Conservation (phyloP, 2,329 filamentous ascomycete genomes). For the Sporothrix brunneoviolacea region DNA sequence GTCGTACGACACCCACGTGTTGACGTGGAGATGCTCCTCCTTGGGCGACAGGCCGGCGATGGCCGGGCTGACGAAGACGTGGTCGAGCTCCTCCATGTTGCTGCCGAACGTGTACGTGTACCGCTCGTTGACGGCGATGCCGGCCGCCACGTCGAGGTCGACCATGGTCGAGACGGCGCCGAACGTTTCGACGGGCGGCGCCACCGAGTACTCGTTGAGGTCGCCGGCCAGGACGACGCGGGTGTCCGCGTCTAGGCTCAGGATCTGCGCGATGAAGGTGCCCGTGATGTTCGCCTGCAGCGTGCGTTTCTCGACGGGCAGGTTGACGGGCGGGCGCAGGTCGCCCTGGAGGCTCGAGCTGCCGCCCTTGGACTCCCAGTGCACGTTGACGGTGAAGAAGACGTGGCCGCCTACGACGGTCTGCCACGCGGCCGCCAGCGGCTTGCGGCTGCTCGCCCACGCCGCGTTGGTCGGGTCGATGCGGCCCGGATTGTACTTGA, state of each 20-base stretch:
- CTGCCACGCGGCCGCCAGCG: conserved; percentile 60
- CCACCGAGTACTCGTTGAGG: conserved; percentile 66
- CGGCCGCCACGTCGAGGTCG: conserved; percentile 56
- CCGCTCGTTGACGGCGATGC: conserved; percentile 47
- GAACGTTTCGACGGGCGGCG: conserved; percentile 52
- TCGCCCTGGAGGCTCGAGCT: conserved; percentile 59
- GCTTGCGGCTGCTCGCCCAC: conserved; percentile 58
- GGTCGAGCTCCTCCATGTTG: conserved; percentile 64
- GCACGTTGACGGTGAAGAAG: conserved; percentile 68
- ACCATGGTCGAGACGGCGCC: conserved; percentile 44
- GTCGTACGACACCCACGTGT: conserved; percentile 56
- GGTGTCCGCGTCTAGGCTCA: conserved; percentile 48
- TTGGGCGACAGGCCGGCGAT: conserved; percentile 32
- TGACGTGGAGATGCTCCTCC: conserved; percentile 64
- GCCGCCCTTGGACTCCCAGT: conserved; percentile 61
- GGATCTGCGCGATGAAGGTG: conserved; percentile 52
- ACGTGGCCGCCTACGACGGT: conserved; percentile 42
- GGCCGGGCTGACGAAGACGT: conserved; percentile 57
- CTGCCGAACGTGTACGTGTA: conserved; percentile 67
- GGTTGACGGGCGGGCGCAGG: conserved; percentile 58
- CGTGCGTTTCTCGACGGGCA: conserved; percentile 49
- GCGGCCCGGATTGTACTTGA: conserved; percentile 62
- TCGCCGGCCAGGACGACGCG: conserved; percentile 58
- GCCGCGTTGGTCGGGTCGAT: conserved; percentile 57
- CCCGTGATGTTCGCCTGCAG: conserved; percentile 54